Conservation (phyloP, 2,329 filamentous ascomycete species). For the Pochonia chlamydosporia region DNA sequence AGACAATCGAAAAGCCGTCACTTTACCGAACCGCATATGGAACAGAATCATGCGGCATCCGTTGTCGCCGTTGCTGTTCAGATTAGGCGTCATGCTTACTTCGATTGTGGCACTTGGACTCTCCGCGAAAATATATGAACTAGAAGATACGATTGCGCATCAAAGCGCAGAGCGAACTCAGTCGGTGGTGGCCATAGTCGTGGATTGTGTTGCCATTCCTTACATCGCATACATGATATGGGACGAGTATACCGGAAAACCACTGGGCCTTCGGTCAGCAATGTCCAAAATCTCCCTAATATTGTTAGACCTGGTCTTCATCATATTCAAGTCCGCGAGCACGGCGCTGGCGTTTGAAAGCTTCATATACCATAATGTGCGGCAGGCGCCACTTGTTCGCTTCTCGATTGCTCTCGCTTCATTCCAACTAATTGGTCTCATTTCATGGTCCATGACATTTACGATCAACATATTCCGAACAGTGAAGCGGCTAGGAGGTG, state of each 20-base stretch:
- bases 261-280: constrained; percentile 77
- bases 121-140: constrained; percentile 65
- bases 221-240: constrained; percentile 93
- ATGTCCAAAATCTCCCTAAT: constrained; percentile 85
- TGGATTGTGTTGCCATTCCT: constrained; percentile 81
- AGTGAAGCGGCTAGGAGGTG: constrained; percentile 54
- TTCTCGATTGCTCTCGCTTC: constrained; percentile 64
- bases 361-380: constrained; percentile 52
- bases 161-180: constrained; percentile 59
- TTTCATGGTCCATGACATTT: constrained; percentile 90
- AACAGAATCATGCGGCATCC: constrained; percentile 70
- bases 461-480: constrained; percentile 74
- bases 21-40: constrained; percentile 53
- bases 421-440: constrained; percentile 72
- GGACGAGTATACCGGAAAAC: constrained; percentile 94
- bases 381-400: constrained; percentile 40
- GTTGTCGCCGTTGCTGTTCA: constrained; percentile 78
- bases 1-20: constrained; percentile 21
- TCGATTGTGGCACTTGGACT: constrained; percentile 77
- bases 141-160: constrained; percentile 40
- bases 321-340: constrained; percentile 95
- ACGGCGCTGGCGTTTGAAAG: constrained; percentile 84
- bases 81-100: constrained; percentile 75
- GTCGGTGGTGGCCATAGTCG: constrained; percentile 79
- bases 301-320: constrained; percentile 89